A percentile compares a stretch with the other conserved stretches of the same genome.
Evolutionary conservation across 2,329 filamentous ascomycete species (phyloP).

Genomic region (Juglanconis oblonga): DNA sequence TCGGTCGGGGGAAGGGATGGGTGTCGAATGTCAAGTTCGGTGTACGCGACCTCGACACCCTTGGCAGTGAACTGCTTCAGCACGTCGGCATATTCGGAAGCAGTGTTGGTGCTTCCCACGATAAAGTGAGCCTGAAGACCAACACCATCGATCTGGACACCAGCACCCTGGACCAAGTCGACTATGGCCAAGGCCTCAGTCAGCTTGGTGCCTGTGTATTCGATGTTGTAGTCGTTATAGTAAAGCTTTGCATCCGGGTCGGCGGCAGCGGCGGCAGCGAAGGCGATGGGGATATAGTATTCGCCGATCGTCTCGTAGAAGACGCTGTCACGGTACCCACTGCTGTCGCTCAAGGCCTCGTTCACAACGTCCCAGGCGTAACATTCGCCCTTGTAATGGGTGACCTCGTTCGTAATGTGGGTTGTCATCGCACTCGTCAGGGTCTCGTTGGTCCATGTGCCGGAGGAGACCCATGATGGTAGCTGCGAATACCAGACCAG

Average conservation of each 20-base stretch:
- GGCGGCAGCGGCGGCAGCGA: conserved; percentile 51
- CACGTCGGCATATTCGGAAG: conserved; percentile 40
- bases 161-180: conserved; percentile 40
- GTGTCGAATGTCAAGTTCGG: conserved; percentile 59
- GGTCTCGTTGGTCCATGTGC: conserved; percentile 56
- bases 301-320: conserved; percentile 56
- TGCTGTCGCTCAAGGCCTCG: conserved; percentile 54
- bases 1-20: conserved; percentile 35
- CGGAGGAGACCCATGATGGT: conserved; percentile 42
- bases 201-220: conserved; percentile 47
- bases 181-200: conserved; percentile 43
- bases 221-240: conserved; percentile 53
- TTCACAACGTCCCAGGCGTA: conserved; percentile 67
- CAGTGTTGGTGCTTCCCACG: conserved; percentile 47
- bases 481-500: conserved; percentile 52
- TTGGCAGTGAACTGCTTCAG: conserved; percentile 50
- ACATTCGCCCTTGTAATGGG: conserved; percentile 58
- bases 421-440: conserved; percentile 52
- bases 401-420: conserved; percentile 58
- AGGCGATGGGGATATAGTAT: conserved; percentile 56
- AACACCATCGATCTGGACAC: conserved; percentile 59
- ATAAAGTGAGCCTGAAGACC: conserved; percentile 62
- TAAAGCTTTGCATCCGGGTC: conserved; percentile 55
- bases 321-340: conserved; percentile 47
- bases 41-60: conserved; percentile 56